Evolutionary conservation across 805 yeast genomes (phyloP), one percentile per base, ranked within the genome.

Genomic region (Jamesozyma rosinii): DNA sequence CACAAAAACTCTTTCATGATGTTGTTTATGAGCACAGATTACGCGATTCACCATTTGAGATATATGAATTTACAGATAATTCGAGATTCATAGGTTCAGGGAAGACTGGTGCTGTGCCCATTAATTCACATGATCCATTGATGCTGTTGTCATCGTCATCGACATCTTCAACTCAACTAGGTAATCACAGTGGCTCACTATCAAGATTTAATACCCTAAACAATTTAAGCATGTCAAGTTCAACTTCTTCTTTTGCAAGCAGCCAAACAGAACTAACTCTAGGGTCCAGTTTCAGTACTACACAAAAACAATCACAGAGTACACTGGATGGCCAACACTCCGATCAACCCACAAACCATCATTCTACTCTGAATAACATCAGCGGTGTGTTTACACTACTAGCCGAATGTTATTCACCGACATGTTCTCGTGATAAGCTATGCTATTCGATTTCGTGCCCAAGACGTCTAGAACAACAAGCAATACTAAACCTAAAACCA

Each of bases 401-500:
- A 48, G 85, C 97, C 0, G 95, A 89, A 57, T 92, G 98, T 65
- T 92, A 92, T 58, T 88, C 97, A 0, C 95, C 98, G 29, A 92
- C 98, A 0, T 92, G 98, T 65, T 81, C 95, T 4, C 71, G 94
- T 41, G 94, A 86, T 55, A 71, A 77, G 29, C 68, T 90, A 33
- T 92, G 98, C 65, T 92, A 92, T 64, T 84, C 95, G 35, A 89
- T 92, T 52, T 94, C 96, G 11, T 92, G 98, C 66, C 98, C 98
- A 14, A 75, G 96, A 52, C 75, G 97, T 49, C 69, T 92, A 40
- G 97, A 90, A 64, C 97, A 92, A 63, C 97, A 90, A 59, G 95
- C 95, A 3, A 72, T 97, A 46, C 72, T 86, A 41, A 88, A 89
- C 54, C 73, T 86, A 77, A 85, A 85, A 59, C 86, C 92, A 2